Base-by-base conservation (phyloP, 2,329 filamentous ascomycete genomes). In the Paecilomyces dactylethromorphus region DNA sequence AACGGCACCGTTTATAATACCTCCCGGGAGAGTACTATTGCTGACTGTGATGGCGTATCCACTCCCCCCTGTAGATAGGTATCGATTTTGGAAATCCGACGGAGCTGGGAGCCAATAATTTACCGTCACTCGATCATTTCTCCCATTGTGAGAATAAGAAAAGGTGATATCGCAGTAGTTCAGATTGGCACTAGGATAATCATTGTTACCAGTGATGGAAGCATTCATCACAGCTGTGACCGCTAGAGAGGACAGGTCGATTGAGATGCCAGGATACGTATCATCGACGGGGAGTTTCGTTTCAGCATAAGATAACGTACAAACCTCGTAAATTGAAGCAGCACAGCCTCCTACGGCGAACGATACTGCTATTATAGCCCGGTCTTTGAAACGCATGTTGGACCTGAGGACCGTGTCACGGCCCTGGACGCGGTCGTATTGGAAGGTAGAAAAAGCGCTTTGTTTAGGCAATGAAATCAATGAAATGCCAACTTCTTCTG, bases 11-110 rank as follows among this genome's bases (percentile, higher is more conserved):
- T 79, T 78, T 5, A 70, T 66, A 50, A 81, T 68, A 39, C 79
- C 79, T 1, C 71, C 74, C 11, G 77, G 73, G 1, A 78, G 68
- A 2, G 79, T 78, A 10, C 81, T 81, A 59, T 84, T 82, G 18
- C 76, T 50, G 58, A 67, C 75, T 61, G 77, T 78, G 66, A 80
- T 80, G 49, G 76, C 75, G 50, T 73, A 76, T 3, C 79, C 79
- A 54, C 77, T 79, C 7, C 79, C 79, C 45, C 79, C 79, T 2
- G 75, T 76, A 0, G 76, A 71, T 21, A 81, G 69, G 58, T 74
- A 82, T 2, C 79, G 73, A 54, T 78, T 79, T 62, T 79, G 64
- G 64, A 78, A 82, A 24, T 71, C 68, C 2, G 66, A 66, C 0
- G 78, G 78, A 3, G 74, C 63, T 0, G 79, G 79, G 8, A 80